A percentile compares a stretch with the other conserved stretches of the same genome.
phyloP scores from a whole-genome alignment of 805 yeast genomes.

The Saccharomycopsis microspora region DNA sequence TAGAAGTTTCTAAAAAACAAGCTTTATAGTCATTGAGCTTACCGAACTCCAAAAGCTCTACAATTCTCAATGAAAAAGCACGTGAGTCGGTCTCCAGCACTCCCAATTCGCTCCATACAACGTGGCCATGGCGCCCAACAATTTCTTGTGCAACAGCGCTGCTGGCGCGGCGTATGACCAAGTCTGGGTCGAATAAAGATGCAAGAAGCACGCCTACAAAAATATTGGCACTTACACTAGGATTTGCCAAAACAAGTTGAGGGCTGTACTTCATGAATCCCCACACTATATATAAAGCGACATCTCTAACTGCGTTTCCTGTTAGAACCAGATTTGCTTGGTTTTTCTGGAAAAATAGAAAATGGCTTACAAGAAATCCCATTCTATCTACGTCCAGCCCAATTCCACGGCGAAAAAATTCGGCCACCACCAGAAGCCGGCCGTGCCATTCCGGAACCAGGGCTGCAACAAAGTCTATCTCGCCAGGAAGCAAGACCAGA shows the following conservation, averaged over 20 bases:
- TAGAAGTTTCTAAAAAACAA: slow-evolving; percentile 29
- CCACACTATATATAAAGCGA: slow-evolving; percentile 84
- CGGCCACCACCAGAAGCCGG: slow-evolving; percentile 45
- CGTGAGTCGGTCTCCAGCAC: slow-evolving; percentile 20
- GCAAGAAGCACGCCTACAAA: slow-evolving; percentile 32
- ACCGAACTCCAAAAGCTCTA: slow-evolving; percentile 48
- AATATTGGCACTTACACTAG: slow-evolving; percentile 16
- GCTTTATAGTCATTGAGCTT: slow-evolving; percentile 31
- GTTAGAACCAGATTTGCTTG: slow-evolving; percentile 33
- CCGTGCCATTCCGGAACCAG: slow-evolving; percentile 22
- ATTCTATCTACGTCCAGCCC: slow-evolving; percentile 22
- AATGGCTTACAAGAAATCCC: slow-evolving; percentile 15
- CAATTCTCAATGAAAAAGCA: slow-evolving; percentile 32
- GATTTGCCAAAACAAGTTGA: slow-evolving; percentile 16
- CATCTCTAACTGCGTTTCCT: slow-evolving; percentile 70
- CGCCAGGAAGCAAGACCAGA: too few species aligned
- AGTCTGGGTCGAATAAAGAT: slow-evolving; percentile 61
- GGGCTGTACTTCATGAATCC: slow-evolving; percentile 39
- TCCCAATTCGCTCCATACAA: slow-evolving; percentile 22
- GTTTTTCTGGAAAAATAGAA: slow-evolving; percentile 45
- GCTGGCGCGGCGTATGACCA: slow-evolving; percentile 68
- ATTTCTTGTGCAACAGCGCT: slow-evolving; percentile 83
- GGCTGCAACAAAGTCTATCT: too few species aligned
- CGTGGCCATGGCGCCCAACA: slow-evolving; percentile 59
- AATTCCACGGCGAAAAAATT: slow-evolving; percentile 24